These are phyloP conservation scores for Exophiala spinifera DNA, from an alignment of 2,329 filamentous ascomycete genomes.

Conservation along the genomic window DNA sequence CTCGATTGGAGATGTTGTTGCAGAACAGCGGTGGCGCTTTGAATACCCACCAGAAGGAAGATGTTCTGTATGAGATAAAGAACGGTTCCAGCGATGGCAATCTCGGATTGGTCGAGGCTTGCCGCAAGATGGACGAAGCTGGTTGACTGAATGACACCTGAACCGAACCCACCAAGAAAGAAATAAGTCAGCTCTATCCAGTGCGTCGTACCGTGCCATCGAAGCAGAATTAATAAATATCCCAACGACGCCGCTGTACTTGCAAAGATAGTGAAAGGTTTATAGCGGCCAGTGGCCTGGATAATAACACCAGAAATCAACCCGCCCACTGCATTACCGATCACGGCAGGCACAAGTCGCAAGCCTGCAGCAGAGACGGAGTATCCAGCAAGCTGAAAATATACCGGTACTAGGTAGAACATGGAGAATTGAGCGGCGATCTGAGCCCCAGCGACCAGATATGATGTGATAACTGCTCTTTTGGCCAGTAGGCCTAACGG, in stretches of 20 bases:
- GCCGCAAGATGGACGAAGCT: slow-evolving; percentile 52
- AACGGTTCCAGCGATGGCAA: slow-evolving; percentile 50
- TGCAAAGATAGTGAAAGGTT: slow-evolving; percentile 51
- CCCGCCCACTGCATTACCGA: slow-evolving; percentile 63
- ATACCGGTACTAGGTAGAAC: slow-evolving; percentile 52
- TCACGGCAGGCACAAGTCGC: slow-evolving; percentile 64
- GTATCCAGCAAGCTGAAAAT: slow-evolving; percentile 63
- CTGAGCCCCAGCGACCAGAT: slow-evolving; percentile 53
- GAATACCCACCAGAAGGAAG: slow-evolving; percentile 11
- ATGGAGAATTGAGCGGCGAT: slow-evolving; percentile 57
- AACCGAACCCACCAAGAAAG: slow-evolving; percentile 54
- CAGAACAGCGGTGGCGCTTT: slow-evolving; percentile 6
- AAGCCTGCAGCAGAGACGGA: slow-evolving; percentile 58
- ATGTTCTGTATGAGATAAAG: slow-evolving; percentile 39
- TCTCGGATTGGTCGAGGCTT: slow-evolving; percentile 44
- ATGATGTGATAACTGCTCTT: slow-evolving; percentile 53
- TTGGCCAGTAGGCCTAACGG: slow-evolving; percentile 39
- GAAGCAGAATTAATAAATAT: slow-evolving; percentile 53
- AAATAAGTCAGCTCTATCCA: slow-evolving; percentile 59
- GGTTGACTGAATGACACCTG: slow-evolving; percentile 46
- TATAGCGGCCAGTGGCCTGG: slow-evolving; percentile 60
- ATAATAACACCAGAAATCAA: slow-evolving; percentile 59
- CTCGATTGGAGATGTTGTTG: neutral
- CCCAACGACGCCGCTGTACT: slow-evolving; percentile 49
- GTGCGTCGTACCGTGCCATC: slow-evolving; percentile 60